Conservation (phyloP, 495 filamentous ascomycete species). For the Aspergillus indologenus region DNA sequence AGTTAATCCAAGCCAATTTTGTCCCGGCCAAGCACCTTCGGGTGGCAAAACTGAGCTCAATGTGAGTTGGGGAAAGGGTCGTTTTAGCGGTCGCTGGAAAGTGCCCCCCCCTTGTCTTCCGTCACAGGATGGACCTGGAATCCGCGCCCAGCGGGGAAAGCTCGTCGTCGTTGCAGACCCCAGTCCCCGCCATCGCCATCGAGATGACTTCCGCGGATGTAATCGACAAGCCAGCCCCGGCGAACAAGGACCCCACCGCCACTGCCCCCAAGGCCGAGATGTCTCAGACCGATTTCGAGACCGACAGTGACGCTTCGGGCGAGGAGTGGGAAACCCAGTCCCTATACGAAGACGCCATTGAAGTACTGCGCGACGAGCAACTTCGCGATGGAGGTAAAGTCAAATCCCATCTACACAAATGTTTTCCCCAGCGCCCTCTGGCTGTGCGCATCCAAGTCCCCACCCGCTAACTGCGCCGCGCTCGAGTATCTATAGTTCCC, state of each 20-base stretch:
- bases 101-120: slow-evolving; percentile 23
- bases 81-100: slow-evolving; percentile 35
- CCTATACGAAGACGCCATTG: slow-evolving; percentile 64
- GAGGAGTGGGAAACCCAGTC: slow-evolving; percentile 68
- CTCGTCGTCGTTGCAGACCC: slow-evolving; percentile 38
- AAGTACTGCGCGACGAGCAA: slow-evolving; percentile 59
- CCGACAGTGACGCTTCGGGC: slow-evolving; percentile 58
- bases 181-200: slow-evolving; percentile 45
- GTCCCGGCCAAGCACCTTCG: slow-evolving; percentile 18
- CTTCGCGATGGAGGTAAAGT: slow-evolving; percentile 56
- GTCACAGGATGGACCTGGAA: slow-evolving; percentile 43
- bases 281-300: slow-evolving; percentile 46
- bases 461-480: slow-evolving; percentile 8
- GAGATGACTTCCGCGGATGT: slow-evolving; percentile 33
- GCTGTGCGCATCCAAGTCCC: background rate
- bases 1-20: slow-evolving; percentile 32
- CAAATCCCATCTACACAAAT: slow-evolving; percentile 25
- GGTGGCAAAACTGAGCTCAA: slow-evolving; percentile 29
- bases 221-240: slow-evolving; percentile 8
- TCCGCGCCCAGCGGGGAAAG: slow-evolving; percentile 39
- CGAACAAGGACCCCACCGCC: slow-evolving; percentile 27
- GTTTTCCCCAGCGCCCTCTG: background rate
- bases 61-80: slow-evolving; percentile 30
- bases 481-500: slow-evolving; percentile 31
- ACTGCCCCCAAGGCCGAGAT: slow-evolving; percentile 26